phyloP scores from a whole-genome alignment of 345 rosid genomes.

The Angophora floribunda region DNA sequence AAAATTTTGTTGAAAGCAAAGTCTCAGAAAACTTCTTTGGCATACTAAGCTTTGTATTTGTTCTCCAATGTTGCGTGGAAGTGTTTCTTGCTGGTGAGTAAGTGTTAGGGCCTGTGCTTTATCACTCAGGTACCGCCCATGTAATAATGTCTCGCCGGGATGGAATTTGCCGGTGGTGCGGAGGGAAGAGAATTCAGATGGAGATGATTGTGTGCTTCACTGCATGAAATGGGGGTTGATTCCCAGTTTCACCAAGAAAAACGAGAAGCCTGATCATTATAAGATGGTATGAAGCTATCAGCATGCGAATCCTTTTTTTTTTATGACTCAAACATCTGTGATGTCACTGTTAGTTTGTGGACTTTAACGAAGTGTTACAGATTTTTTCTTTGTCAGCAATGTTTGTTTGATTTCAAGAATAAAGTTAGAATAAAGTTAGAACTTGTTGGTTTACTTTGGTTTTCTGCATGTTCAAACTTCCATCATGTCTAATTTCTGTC shows the following conservation, averaged over 20 bases:
- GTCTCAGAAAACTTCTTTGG: not conserved
- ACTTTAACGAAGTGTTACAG: not conserved
- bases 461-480: not conserved
- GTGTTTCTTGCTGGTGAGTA: not conserved
- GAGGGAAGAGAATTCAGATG: constrained; percentile 30
- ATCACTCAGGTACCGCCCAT: constrained; percentile 57
- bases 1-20: not conserved
- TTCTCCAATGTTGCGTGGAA: not conserved
- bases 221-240: constrained; percentile 92
- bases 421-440: not conserved
- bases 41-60: not conserved
- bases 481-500: not conserved
- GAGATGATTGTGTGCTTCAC: constrained; percentile 39
- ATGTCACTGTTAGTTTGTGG: not conserved
- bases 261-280: constrained; percentile 76
- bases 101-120: not conserved
- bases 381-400: not conserved
- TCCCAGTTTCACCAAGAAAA: constrained; percentile 70
- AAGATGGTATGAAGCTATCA: constrained; percentile 43
- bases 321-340: not conserved
- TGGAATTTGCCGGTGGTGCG: constrained; percentile 55
- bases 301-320: not conserved
- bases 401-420: not conserved
- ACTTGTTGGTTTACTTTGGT: not conserved
- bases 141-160: constrained; percentile 73